Evolutionary conservation across 352 stramenopile species (phyloP), one percentile per base, ranked within the genome.

Genomic region (Phytophthora citrophthora): DNA sequence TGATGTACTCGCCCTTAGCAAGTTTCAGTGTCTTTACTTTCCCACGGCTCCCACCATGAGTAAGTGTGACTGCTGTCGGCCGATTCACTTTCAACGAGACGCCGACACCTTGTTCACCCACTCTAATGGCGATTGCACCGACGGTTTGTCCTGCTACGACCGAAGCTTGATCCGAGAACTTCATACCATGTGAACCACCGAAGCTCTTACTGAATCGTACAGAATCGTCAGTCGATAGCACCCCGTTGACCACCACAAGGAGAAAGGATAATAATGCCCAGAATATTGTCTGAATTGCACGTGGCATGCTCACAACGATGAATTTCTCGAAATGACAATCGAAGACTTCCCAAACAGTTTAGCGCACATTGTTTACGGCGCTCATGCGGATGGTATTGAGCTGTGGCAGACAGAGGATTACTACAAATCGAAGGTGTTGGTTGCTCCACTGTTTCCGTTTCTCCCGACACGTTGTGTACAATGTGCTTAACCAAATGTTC

Each of bases 201-300:
- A 70, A 65, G 31, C 27, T 65, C 32, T 68, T 16, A n/a, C 64
- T 72, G 31, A 61, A 31, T 4, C 60, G 56, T 7, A 71, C 49
- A 3, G 55, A 2, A 4, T 67, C 63, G n/a, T 66, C 39, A 12
- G 56, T 44, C 6, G 56, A 40, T 20, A 67, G 45, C 1, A 24
- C 24, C 6, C 20, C 53, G 2, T 36, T 54, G 0, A 29, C 1
- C 15, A 16, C 27, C 23, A 68, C 36, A 9, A 69, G 38, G 23
- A 64, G 20, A 7, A 11, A 6, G 29, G 20, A 20, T 20, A 20
- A 20, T 20, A 20, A 20, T 20, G 20, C 20, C 20, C 20, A 20
- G 20, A 32, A 9, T 32, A 32, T 32, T 32, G 45, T n/a, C 27
- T 53, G 54, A 40, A 41, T 12, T 12, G 27, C n/a, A 4, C 20